A percentile compares a stretch with the other conserved stretches of the same genome.
Evolutionary conservation across 176 grass and related monocot genomes (phyloP).

Genomic region (Oryza meyeriana): DNA sequence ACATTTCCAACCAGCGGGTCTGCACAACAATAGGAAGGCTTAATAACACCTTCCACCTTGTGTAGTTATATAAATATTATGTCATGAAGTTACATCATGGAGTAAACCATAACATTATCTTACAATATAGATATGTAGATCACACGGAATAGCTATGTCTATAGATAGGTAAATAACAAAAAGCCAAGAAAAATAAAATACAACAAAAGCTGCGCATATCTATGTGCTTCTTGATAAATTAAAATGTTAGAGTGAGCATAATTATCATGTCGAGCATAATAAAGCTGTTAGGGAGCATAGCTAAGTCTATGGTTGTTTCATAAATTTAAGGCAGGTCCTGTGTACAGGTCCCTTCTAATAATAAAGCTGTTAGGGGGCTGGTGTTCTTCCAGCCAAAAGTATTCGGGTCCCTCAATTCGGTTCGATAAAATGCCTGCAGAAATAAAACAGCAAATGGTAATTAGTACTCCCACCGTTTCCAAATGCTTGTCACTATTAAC

Average conservation of each 20-base stretch:
- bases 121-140: slow-evolving; percentile 14
- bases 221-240: slow-evolving; percentile 31
- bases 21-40: neutral
- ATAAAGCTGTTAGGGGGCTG: slow-evolving; percentile 62
- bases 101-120: slow-evolving; percentile 38
- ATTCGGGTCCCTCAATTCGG: slow-evolving; percentile 40
- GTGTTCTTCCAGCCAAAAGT: slow-evolving; percentile 55
- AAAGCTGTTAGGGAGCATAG: too few relatives aligned
- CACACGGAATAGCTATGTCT: neutral
- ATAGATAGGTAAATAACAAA: slow-evolving; percentile 22
- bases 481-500: too few relatives aligned
- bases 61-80: slow-evolving; percentile 24
- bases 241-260: slow-evolving; percentile 8
- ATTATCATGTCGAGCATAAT: neutral
- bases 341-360: slow-evolving; percentile 64
- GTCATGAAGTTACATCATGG: neutral
- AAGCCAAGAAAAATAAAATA: neutral
- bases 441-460: neutral
- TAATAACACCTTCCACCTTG: slow-evolving; percentile 8
- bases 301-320: slow-evolving; percentile 14
- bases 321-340: slow-evolving; percentile 45
- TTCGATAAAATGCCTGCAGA: slow-evolving; percentile 42
- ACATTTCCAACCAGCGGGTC: neutral
- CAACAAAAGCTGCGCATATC: neutral
- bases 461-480: too few relatives aligned